Evolutionary conservation across 768 basidiomycete genomes (phyloP), one percentile per base, ranked within the genome.

Genomic region (Tylopilus sp.): DNA sequence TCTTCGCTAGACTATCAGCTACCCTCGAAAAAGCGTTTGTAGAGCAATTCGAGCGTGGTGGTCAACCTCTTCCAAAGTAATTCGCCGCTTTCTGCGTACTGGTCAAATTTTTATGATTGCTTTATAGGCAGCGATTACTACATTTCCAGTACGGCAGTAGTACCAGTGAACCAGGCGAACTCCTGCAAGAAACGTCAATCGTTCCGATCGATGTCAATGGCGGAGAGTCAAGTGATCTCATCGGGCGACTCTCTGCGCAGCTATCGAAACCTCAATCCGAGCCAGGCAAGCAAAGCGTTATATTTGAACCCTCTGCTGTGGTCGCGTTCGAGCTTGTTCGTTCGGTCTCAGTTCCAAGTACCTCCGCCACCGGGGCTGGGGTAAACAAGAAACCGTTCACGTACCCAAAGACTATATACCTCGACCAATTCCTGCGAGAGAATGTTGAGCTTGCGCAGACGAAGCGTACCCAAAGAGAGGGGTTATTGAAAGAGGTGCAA

Each of bases 371-470:
- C 13, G 63, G 60, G 2, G 57, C 59, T 5, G 62, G 55, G 24
- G 42, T 45, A 17, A 70, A 72, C 28, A 70, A 62, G 25, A 65
- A 65, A 51, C 59, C 58, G 5, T 85, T 91, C 57, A 67, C 64
- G 14, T 92, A 79, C 58, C 89, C 89, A 3, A 80, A 78, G 58
- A 72, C 74, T 19, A 72, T 92, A 43, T 89, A 82, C 64, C 72
- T 92, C 42, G 90, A 92, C 63, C 81, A 83, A 46, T 92, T 89
- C 59, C 58, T 91, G 56, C 74, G 74, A 45, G 75, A 77, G 45
- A 89, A 87, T 37, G 58, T 80, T 5, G 74, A 75, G 9, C 59
- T 77, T 25, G 72, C 76, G 13, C 65, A 68, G 14, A 60, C 63
- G 42, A 76, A 74, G 59, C 59, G 73, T 29, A 53, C 11, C 37